Percentiles rank a stretch among this genome's conserved stretches.
Conservation (phyloP, 257 asterid species). For the Datura wrightii region DNA sequence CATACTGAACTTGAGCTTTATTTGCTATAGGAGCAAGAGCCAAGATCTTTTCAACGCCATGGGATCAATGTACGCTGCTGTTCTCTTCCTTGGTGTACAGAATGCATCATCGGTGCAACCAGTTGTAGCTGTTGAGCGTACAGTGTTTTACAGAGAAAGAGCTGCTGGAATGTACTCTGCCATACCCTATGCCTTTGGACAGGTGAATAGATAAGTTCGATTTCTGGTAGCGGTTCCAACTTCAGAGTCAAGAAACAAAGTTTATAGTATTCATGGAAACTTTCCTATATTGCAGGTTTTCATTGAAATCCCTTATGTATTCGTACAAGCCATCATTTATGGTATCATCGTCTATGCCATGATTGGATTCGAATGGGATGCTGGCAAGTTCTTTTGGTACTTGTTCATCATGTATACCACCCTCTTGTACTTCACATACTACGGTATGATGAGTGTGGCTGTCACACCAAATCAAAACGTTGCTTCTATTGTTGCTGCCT, state of each 20-base stretch:
- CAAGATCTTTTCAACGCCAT: slow-evolving; percentile 35
- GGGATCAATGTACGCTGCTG: slow-evolving; percentile 37
- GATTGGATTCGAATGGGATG: slow-evolving; percentile 34
- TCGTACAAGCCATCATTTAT: slow-evolving; percentile 15
- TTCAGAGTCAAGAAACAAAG: background rate
- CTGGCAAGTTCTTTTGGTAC: slow-evolving; percentile 29
- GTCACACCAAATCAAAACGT: slow-evolving; percentile 33
- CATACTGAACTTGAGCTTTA: slow-evolving; percentile 47
- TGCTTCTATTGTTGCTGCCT: slow-evolving; percentile 29
- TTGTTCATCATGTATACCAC: slow-evolving; percentile 28
- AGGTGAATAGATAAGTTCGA: slow-evolving; percentile 34
- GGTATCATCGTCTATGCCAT: slow-evolving; percentile 31
- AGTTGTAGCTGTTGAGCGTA: slow-evolving; percentile 52
- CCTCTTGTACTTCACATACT: slow-evolving; percentile 29
- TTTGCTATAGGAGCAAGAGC: slow-evolving; percentile 26
- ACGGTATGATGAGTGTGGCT: slow-evolving; percentile 34
- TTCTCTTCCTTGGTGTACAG: slow-evolving; percentile 37
- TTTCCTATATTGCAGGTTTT: slow-evolving; percentile 21
- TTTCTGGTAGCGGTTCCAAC: background rate
- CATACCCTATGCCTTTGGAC: slow-evolving; percentile 50
- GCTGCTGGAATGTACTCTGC: slow-evolving; percentile 58
- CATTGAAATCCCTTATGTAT: slow-evolving; percentile 30
- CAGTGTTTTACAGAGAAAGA: slow-evolving; percentile 48
- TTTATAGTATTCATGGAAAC: background rate
- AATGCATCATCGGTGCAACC: slow-evolving; percentile 50